Evolutionary conservation across 1,284 basidiomycete species (phyloP).

Genomic region (Ganoderma lingzhi): DNA sequence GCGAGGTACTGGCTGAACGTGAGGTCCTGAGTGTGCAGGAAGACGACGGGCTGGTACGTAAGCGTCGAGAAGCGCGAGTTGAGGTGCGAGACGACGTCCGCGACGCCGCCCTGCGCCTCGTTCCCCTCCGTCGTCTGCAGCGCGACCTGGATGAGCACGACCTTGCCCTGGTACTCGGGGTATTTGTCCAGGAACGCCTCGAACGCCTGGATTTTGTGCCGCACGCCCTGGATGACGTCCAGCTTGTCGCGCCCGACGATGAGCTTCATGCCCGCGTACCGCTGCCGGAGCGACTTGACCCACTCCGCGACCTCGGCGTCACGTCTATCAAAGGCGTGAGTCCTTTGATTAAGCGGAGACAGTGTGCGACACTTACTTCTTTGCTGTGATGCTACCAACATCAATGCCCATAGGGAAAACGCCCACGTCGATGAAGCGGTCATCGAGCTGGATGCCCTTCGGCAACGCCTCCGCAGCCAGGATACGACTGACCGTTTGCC

Average conservation of each 20-base stretch:
- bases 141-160: constrained; percentile 88
- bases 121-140: constrained; percentile 84
- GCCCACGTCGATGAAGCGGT: constrained; percentile 82
- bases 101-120: constrained; percentile 77
- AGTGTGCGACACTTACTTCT: constrained; percentile 56
- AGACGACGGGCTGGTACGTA: constrained; percentile 89
- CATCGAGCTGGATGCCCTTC: constrained; percentile 77
- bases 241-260: constrained; percentile 91
- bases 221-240: constrained; percentile 86
- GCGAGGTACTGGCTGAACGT: constrained; percentile 90
- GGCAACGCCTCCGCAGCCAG: constrained; percentile 84
- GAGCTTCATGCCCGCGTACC: constrained; percentile 86
- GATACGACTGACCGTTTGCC: constrained; percentile 87
- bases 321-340: constrained; percentile 48
- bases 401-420: constrained; percentile 94
- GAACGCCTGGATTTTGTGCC: constrained; percentile 86
- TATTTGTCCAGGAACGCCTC: constrained; percentile 84
- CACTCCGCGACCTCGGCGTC: constrained; percentile 86
- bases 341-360: not conserved
- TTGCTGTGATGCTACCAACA: constrained; percentile 72
- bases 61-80: constrained; percentile 85
- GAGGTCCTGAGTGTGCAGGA: constrained; percentile 87
- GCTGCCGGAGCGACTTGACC: constrained; percentile 78
- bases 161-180: constrained; percentile 82
- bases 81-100: constrained; percentile 82